These are phyloP conservation scores for Sporobolomyces roseus DNA, from an alignment of 768 basidiomycete genomes.

Conservation along the genomic window DNA sequence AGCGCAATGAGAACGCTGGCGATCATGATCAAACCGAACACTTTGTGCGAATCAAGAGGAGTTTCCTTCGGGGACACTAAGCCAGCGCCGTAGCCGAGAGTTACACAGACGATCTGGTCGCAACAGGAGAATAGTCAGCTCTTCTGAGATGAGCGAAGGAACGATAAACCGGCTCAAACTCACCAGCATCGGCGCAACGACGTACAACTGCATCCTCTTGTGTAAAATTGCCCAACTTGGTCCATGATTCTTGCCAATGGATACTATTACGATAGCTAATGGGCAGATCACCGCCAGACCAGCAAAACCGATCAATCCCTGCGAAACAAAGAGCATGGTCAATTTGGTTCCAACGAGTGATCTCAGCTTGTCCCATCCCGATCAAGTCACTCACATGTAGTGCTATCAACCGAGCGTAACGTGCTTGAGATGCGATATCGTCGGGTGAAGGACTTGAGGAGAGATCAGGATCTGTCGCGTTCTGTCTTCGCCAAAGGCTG, in stretches of 20 bases:
- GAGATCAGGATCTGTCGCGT: neutral
- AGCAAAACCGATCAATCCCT: slow-evolving; percentile 1
- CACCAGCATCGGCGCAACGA: neutral
- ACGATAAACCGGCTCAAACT: neutral
- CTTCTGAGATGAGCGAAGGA: neutral
- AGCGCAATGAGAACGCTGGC: neutral
- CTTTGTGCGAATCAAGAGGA: slow-evolving; percentile 12
- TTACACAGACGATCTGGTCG: slow-evolving; percentile 9
- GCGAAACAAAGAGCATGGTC: neutral
- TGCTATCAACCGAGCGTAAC: neutral
- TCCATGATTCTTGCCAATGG: slow-evolving; percentile 6
- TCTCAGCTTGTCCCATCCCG: no score
- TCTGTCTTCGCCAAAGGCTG: slow-evolving; percentile 5
- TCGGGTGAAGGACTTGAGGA: neutral
- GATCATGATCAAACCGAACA: slow-evolving; percentile 8
- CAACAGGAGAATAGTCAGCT: neutral
- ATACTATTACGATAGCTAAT: slow-evolving; percentile 6
- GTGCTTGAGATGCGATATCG: slow-evolving; percentile 10
- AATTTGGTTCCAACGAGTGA: no score
- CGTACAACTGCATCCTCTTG: slow-evolving; percentile 2
- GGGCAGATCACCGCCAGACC: slow-evolving; percentile 15
- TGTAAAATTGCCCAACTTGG: neutral
- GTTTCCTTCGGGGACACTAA: slow-evolving; percentile 1
- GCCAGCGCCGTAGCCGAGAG: slow-evolving; percentile 6
- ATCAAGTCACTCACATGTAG: slow-evolving; percentile 4